phyloP scores from a whole-genome alignment of 441 rosid genomes.

The Kokia cookei region DNA sequence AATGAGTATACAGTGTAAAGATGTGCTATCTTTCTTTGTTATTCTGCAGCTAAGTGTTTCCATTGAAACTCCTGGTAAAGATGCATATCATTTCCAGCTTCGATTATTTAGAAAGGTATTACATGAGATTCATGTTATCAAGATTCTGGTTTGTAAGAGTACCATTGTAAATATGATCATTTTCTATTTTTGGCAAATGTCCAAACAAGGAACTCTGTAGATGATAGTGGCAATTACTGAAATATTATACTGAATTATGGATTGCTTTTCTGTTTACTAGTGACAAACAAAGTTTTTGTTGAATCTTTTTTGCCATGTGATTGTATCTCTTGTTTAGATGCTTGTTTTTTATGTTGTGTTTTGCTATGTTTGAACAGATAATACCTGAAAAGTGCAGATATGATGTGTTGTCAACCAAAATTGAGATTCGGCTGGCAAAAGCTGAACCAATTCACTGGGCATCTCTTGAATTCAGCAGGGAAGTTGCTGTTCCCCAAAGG shows the following conservation, averaged over 20 bases:
- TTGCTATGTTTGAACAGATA: slow-evolving; percentile 34
- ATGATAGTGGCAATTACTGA: neutral
- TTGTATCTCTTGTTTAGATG: neutral
- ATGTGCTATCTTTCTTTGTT: slow-evolving; percentile 3
- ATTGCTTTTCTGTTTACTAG: neutral
- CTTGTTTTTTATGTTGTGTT: slow-evolving; percentile 6
- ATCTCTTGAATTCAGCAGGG: slow-evolving; percentile 49
- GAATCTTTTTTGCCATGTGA: neutral
- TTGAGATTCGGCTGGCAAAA: slow-evolving; percentile 65
- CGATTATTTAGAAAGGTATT: slow-evolving; percentile 88
- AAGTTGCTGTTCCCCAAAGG: slow-evolving; percentile 25
- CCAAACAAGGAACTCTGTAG: neutral
- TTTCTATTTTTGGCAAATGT: neutral
- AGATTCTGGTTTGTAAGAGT: neutral
- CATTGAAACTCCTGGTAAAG: slow-evolving; percentile 65
- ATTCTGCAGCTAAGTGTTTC: slow-evolving; percentile 65
- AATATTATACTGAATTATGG: neutral
- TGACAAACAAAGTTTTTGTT: neutral
- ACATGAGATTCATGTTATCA: slow-evolving; percentile 3
- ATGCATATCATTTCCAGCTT: slow-evolving; percentile 67
- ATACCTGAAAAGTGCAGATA: slow-evolving; percentile 49
- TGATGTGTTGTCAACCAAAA: slow-evolving; percentile 49
- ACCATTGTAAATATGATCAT: neutral
- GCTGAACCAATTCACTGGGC: slow-evolving; percentile 56
- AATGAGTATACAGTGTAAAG: neutral